phyloP scores from a whole-genome alignment of 2,329 filamentous ascomycete genomes.

The Shiraia sp. region DNA sequence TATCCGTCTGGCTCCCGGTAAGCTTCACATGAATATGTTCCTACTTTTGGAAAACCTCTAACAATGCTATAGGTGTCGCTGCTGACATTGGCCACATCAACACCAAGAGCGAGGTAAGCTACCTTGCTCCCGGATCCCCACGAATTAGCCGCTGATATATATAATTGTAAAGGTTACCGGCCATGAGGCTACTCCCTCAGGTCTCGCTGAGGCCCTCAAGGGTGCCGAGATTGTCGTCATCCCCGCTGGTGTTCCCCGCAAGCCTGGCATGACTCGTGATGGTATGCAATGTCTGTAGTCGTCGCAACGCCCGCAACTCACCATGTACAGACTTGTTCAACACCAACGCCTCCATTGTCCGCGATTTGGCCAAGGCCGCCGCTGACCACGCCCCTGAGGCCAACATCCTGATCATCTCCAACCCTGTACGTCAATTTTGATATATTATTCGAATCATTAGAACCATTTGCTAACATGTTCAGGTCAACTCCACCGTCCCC shows the following conservation, averaged over 20 bases:
- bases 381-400: conserved; percentile 88
- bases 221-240: conserved; percentile 94
- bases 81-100: conserved; percentile 99
- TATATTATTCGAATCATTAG: neutral
- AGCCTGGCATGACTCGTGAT: conserved; percentile 99
- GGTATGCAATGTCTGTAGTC: conserved; percentile 50
- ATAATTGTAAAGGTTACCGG: conserved; percentile 70
- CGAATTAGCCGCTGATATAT: conserved; percentile 22
- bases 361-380: conserved; percentile 93
- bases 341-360: conserved; percentile 99
- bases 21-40: conserved; percentile 39
- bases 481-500: conserved; percentile 98
- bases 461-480: conserved; percentile 11
- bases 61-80: conserved; percentile 74
- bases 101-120: conserved; percentile 78
- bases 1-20: conserved; percentile 92
- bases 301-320: conserved; percentile 13
- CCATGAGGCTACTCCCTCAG: conserved; percentile 76
- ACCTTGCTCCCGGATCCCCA: conserved; percentile 5
- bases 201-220: conserved; percentile 79
- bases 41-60: conserved; percentile 8
- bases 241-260: conserved; percentile 96
- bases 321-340: conserved; percentile 85
- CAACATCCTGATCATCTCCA: conserved; percentile 96
- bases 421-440: conserved; percentile 67